These are phyloP conservation scores for Westerdykella aurantiaca DNA, from an alignment of 2,329 filamentous ascomycete species.

Conservation along the genomic window DNA sequence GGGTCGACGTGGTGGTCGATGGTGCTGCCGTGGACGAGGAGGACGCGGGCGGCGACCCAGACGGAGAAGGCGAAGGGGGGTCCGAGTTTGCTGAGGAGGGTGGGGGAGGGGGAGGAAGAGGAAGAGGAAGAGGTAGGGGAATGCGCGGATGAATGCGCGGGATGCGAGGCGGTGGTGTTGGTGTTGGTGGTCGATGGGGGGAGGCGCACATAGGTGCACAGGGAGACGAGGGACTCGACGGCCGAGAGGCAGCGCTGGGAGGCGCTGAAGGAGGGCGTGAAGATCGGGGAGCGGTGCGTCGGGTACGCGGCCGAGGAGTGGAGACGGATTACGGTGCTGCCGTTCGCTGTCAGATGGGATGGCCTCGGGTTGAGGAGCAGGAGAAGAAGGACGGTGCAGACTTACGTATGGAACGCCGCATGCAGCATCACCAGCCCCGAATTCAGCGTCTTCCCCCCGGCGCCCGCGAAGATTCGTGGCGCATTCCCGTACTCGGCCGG, in stretches of 20 bases:
- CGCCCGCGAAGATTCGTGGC: constrained; percentile 60
- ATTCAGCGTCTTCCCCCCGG: constrained; percentile 64
- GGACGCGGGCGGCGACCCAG: constrained; percentile 82
- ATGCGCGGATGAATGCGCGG: too few species aligned
- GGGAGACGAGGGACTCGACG: constrained; percentile 62
- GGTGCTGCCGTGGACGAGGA: constrained; percentile 85
- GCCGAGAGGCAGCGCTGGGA: constrained; percentile 76
- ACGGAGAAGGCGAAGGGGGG: constrained; percentile 88
- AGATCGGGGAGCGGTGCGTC: constrained; percentile 80
- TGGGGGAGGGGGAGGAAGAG: constrained; percentile 12
- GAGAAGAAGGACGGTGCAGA: constrained; percentile 8
- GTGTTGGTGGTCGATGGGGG: constrained; percentile 36
- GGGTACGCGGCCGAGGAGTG: constrained; percentile 92
- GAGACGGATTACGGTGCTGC: constrained; percentile 71
- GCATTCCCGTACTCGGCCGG: constrained; percentile 82
- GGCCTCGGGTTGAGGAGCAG: neutral
- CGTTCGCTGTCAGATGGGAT: constrained; percentile 14
- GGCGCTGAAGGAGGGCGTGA: constrained; percentile 81
- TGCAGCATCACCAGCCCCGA: constrained; percentile 89
- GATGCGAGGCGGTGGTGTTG: too few species aligned
- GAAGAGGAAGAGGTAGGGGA: too few species aligned
- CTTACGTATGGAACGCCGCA: constrained; percentile 77
- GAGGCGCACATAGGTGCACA: constrained; percentile 70
- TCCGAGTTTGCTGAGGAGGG: constrained; percentile 71
- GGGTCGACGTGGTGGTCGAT: constrained; percentile 77